Evolutionary conservation across 2,329 filamentous ascomycete genomes (phyloP).

Genomic region (Huntiella abstrusa): DNA sequence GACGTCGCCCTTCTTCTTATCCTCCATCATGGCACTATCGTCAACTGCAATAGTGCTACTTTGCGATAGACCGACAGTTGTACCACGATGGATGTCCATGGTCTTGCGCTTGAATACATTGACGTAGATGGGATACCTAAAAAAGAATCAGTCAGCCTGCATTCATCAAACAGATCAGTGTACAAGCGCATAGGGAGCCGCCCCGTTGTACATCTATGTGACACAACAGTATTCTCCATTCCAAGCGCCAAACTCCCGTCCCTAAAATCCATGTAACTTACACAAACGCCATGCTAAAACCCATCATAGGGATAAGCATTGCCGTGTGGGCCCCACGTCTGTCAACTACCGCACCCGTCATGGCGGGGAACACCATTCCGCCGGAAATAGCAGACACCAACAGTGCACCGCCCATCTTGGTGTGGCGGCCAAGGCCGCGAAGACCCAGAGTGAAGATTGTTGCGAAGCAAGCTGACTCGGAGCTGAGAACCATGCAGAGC

Average conservation of each 20-base stretch:
- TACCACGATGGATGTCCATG: conserved; percentile 10
- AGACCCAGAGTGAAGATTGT: conserved; percentile 40
- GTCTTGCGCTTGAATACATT: conserved; percentile 10
- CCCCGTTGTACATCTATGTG: too few species aligned
- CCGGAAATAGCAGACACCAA: conserved; percentile 36
- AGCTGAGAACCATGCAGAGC: conserved; percentile 37
- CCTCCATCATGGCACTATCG: background rate
- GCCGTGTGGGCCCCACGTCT: conserved; percentile 8
- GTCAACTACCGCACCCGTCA: conserved; percentile 52
- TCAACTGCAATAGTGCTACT: conserved; percentile 5
- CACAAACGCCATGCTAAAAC: conserved; percentile 9
- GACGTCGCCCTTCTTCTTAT: background rate
- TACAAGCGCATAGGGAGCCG: too few species aligned
- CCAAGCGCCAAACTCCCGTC: too few species aligned
- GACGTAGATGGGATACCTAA: conserved; percentile 10
- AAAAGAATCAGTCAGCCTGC: conserved; percentile 1
- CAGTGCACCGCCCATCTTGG: conserved; percentile 47
- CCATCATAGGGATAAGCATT: conserved; percentile 11
- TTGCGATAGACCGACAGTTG: conserved; percentile 5
- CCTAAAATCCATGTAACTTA: conserved; percentile 1
- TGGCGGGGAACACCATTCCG: conserved; percentile 38
- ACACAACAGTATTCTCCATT: too few species aligned
- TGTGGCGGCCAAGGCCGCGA: conserved; percentile 44
- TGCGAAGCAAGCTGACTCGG: conserved; percentile 38
- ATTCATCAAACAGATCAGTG: too few species aligned